Percentiles rank a stretch among this genome's conserved stretches.
These are phyloP conservation scores for Arthrobotrys musiformis DNA, from an alignment of 2,329 filamentous ascomycete species.

Conservation along the genomic window DNA sequence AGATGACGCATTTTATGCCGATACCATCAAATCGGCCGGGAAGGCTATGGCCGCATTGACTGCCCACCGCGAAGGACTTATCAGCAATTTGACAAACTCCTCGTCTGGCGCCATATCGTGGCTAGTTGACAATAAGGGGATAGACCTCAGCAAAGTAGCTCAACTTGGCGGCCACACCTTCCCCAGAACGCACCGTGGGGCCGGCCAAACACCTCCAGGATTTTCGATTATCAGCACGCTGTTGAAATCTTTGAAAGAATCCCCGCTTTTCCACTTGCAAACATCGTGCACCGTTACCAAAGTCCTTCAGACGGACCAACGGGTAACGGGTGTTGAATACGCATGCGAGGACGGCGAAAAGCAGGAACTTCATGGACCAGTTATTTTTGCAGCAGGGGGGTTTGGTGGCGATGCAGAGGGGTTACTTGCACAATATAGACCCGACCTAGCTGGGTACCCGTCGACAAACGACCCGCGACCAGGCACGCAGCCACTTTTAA, in stretches of 20 bases:
- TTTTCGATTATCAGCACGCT: constrained; percentile 70
- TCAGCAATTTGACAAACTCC: constrained; percentile 65
- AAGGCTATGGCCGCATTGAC: constrained; percentile 50
- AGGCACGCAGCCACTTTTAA: constrained; percentile 66
- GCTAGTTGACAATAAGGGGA: constrained; percentile 69
- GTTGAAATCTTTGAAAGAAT: constrained; percentile 67
- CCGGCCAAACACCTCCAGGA: constrained; percentile 69
- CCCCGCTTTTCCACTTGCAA: constrained; percentile 67
- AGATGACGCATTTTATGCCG: constrained; percentile 67
- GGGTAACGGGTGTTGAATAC: constrained; percentile 69
- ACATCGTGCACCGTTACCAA: constrained; percentile 69
- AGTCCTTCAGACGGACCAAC: constrained; percentile 62
- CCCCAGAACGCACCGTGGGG: constrained; percentile 70
- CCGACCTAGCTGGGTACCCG: constrained; percentile 70
- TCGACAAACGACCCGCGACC: constrained; percentile 73
- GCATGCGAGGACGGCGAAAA: constrained; percentile 60
- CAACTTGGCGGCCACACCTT: constrained; percentile 71
- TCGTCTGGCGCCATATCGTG: constrained; percentile 69
- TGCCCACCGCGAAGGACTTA: constrained; percentile 64
- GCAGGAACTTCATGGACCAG: constrained; percentile 66
- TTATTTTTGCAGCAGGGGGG: constrained; percentile 72
- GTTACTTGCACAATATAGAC: constrained; percentile 69
- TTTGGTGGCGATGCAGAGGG: constrained; percentile 73
- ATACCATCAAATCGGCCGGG: constrained; percentile 71
- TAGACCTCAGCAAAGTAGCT: constrained; percentile 71